Conservation (phyloP, 352 stramenopile genomes). For the Aphanomyces stellatus region DNA sequence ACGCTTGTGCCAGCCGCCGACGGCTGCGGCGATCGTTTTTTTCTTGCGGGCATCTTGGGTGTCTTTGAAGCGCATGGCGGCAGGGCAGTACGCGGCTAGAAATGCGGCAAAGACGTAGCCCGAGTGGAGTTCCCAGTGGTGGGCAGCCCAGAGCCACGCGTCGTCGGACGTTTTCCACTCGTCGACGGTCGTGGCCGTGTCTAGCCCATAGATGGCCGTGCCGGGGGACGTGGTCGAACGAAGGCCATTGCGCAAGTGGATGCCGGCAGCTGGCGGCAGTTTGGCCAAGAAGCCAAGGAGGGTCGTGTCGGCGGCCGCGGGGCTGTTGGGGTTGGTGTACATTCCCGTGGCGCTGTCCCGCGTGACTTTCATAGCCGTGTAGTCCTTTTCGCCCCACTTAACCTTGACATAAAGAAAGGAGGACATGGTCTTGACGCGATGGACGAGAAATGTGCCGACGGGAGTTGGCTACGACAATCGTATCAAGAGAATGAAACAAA, state of each 20-base stretch:
- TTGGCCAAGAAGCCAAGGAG: slow-evolving; percentile 4
- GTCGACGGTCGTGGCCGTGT: background rate
- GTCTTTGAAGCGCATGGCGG: background rate
- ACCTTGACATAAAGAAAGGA: slow-evolving; percentile 13
- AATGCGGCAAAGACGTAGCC: slow-evolving; percentile 9
- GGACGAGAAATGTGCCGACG: slow-evolving; percentile 1
- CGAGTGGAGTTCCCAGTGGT: slow-evolving; percentile 12
- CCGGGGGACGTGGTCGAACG: background rate
- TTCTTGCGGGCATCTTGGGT: background rate
- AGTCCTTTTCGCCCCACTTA: slow-evolving; percentile 2
- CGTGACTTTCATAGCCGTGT: slow-evolving; percentile 13
- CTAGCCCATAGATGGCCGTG: background rate
- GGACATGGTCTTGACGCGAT: slow-evolving; percentile 9
- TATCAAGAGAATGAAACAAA: too few relatives aligned
- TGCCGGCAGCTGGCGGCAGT: slow-evolving; percentile 7
- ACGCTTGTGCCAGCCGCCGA: background rate
- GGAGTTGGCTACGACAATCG: background rate
- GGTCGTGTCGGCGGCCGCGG: background rate
- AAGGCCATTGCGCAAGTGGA: background rate
- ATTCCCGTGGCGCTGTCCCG: background rate
- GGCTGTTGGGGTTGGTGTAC: background rate
- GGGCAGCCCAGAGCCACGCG: background rate
- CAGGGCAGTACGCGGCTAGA: background rate
- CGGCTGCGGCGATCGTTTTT: too few relatives aligned
- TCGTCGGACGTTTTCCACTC: background rate